These are phyloP conservation scores for Talaromyces sp. DNA, from an alignment of 2,329 filamentous ascomycete species.

Conservation along the genomic window DNA sequence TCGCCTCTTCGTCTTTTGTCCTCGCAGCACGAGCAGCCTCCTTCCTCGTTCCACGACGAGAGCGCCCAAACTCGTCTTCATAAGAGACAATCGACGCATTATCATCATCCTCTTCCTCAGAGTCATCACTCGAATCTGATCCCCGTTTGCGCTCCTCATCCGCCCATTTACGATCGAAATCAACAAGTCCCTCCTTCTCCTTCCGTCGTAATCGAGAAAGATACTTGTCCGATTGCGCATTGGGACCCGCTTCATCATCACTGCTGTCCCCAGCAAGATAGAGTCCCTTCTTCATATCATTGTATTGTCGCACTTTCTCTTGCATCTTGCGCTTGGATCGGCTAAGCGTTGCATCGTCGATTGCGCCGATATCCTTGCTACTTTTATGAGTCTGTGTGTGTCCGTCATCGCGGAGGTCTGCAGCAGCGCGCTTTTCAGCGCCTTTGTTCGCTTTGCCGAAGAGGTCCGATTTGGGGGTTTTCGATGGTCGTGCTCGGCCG, in stretches of 20 bases:
- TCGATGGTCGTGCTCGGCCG: conserved; percentile 47
- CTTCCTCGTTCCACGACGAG: conserved; percentile 69
- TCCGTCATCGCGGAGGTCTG: conserved; percentile 56
- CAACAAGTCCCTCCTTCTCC: conserved; percentile 65
- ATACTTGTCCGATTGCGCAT: conserved; percentile 38
- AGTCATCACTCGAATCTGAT: conserved; percentile 43
- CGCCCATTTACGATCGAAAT: conserved; percentile 96
- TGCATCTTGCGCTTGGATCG: conserved; percentile 81
- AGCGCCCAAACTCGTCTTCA: conserved; percentile 89
- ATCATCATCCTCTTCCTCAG: conserved; percentile 46
- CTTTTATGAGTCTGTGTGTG: conserved; percentile 62
- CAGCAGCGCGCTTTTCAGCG: conserved; percentile 63
- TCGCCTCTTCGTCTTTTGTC: conserved; percentile 40
- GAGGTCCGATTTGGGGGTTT: conserved; percentile 65
- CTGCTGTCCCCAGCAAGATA: conserved; percentile 58
- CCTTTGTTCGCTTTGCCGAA: conserved; percentile 69
- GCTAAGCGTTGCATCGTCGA: conserved; percentile 61
- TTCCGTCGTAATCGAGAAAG: conserved; percentile 62
- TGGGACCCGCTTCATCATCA: conserved; percentile 40
- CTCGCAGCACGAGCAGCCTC: conserved; percentile 68
- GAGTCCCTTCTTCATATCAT: conserved; percentile 87
- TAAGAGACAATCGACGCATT: conserved; percentile 76
- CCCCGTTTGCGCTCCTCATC: conserved; percentile 57
- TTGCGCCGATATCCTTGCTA: conserved; percentile 60
- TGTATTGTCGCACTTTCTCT: conserved; percentile 85